Evolutionary conservation across 1,284 basidiomycete species (phyloP).

Genomic region (Schizophyllum commune): DNA sequence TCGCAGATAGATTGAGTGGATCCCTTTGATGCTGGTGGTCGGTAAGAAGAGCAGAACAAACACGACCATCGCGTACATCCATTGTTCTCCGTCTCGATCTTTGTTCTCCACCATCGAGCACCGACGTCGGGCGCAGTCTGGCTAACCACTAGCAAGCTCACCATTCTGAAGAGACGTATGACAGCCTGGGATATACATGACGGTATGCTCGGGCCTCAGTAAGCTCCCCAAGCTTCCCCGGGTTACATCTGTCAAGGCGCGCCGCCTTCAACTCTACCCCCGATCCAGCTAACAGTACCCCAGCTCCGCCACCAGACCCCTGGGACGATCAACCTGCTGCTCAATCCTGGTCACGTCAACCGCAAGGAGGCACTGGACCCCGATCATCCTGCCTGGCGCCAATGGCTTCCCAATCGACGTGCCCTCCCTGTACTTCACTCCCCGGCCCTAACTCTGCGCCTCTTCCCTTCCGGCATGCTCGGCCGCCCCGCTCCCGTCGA

Average conservation of each 20-base stretch:
- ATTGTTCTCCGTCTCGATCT: no score
- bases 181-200: not conserved
- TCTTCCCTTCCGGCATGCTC: not conserved
- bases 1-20: no score
- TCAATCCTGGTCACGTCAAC: not conserved
- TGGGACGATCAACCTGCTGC: not conserved
- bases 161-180: no score
- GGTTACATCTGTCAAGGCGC: not conserved
- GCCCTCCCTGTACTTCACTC: not conserved
- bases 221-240: not conserved
- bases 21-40: no score
- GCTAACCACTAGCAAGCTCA: no score
- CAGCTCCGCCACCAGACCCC: not conserved
- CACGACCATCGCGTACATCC: no score
- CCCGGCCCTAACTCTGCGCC: not conserved
- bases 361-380: not conserved
- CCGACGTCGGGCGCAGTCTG: no score
- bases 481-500: not conserved
- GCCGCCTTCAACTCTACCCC: not conserved
- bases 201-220: not conserved
- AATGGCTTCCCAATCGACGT: not conserved
- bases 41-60: no score
- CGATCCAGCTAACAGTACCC: not conserved
- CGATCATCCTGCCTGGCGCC: not conserved
- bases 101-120: no score